These are phyloP conservation scores for Filosporella fistucella DNA, from an alignment of 495 filamentous ascomycete genomes.

Conservation along the genomic window DNA sequence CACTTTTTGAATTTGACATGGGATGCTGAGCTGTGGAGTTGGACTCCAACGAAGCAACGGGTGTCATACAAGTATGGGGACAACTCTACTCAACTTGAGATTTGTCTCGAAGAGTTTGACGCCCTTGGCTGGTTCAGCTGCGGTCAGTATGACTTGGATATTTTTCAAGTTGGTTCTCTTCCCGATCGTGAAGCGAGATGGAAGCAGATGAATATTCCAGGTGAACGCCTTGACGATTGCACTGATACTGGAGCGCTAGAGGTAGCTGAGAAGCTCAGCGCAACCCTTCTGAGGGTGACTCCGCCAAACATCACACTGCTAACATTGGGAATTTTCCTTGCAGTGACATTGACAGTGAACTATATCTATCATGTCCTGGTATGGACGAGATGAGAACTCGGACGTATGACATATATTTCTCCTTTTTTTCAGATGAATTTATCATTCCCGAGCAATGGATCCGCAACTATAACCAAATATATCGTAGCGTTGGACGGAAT, in stretches of 20 bases:
- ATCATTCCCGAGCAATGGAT: no score
- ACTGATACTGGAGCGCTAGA: not conserved
- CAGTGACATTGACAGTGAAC: not conserved
- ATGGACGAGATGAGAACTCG: no score
- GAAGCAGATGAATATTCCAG: not conserved
- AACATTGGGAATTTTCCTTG: not conserved
- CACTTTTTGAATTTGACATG: slow-evolving; percentile 1
- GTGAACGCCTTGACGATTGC: not conserved
- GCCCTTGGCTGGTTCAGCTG: slow-evolving; percentile 25
- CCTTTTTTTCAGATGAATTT: no score
- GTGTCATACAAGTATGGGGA: slow-evolving; percentile 5
- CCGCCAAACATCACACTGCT: no score
- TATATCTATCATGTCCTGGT: not conserved
- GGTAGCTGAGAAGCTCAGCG: not conserved
- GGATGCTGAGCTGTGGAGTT: slow-evolving; percentile 3
- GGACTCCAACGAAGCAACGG: slow-evolving; percentile 1
- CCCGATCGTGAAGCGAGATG: not conserved
- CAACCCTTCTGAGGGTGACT: not conserved
- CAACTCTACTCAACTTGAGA: not conserved
- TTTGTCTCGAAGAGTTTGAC: slow-evolving; percentile 25
- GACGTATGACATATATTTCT: no score
- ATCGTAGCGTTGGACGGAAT: no score
- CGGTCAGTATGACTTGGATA: not conserved
- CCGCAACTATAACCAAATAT: no score
- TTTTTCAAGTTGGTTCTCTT: not conserved